Evolutionary conservation across 2,329 filamentous ascomycete genomes (phyloP), one percentile per base, ranked within the genome.

Genomic region (Daldinia sp.): DNA sequence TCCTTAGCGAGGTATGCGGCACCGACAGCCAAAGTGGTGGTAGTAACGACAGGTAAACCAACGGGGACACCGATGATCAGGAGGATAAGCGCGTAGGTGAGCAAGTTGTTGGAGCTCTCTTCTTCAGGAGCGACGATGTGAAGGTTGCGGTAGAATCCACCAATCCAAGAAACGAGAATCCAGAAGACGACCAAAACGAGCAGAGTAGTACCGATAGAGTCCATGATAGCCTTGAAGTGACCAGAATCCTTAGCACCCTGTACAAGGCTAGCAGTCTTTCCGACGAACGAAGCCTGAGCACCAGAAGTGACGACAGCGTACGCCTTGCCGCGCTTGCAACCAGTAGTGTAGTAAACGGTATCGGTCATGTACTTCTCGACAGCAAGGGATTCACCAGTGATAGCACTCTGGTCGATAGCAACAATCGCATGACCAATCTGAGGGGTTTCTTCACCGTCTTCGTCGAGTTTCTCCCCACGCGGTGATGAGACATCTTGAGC

Each of bases 221-320:
- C 88, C 88, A 91, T 91, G 84, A 91, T 89, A 72, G 88, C 88
- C 82, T 91, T 91, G 86, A 90, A 90, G 79, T 90, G 87, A 82
- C 88, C 88, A 72, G 85, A 83, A 77, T 90, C 88, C 80, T 89
- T 82, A 71, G 88, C 88, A 72, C 88, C 88, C 79, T 89, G 85
- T 52, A 90, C 88, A 63, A 91, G 83, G 73, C 84, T 84, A 70
- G 88, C 88, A 73, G 88, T 90, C 79, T 87, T 87, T 81, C 88
- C 88, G 77, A 90, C 88, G 82, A 90, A 91, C 66, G 88, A 90
- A 80, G 85, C 84, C 75, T 84, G 85, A 49, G 88, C 88, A 69
- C 86, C 86, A 72, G 85, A 83, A 67, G 84, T 83, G 73, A 85
- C 83, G 61, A 91, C 82, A 75, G 80, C 86, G 78, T 89, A 90